Evolutionary conservation across 1,139 yeast genomes (phyloP), one percentile per base, ranked within the genome.

Genomic region (Yamadazyma blattariae): DNA sequence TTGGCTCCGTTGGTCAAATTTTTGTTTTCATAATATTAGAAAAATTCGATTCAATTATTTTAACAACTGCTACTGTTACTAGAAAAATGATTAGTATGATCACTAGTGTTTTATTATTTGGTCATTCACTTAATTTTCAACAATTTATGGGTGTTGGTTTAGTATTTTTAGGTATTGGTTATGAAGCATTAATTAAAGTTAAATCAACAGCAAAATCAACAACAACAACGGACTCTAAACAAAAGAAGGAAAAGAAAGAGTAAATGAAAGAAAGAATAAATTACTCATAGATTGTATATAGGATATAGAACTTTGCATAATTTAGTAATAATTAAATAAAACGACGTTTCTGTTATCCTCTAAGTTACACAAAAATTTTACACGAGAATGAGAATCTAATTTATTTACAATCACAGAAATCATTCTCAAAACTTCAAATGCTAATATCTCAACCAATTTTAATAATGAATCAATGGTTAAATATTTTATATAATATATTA

Each of bases 1-100:
- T 89, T 52, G 98, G 98, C 2, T 83, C 97, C 0, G 51, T 88
- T 27, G 99, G 99, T 11, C 98, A 92, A 56, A 78, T 90, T 13
- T 92, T 92, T 59, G 88, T 92, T 33, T 92, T 90, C 57, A 64
- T 82, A 38, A 88, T 96, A 1, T 65, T 92, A 33, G 95, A 87
- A 48, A 70, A 77, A 41, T 92, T 86, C 54, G 96, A 92, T 34
- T 86, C 96, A 3, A 67, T 92, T 40, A 75, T 87, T 1, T 66
- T 92, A 36, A 89, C 92, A 24, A 90, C 96, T 21, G 94, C 95
- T 14, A 94, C 97, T 0, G 97, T 92, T 7, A 90, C 98, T 1
- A 74, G 99, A 46, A 92, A 92, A 54, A 90, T 92, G 97, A 67
- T 89, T 35, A 88, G 97, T 34, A 90, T 92, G 97, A 71, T 89